A percentile compares a stretch with the other conserved stretches of the same genome.
Conservation (phyloP, 371 early-diverging fungal species). For the Mucor mucedo region DNA sequence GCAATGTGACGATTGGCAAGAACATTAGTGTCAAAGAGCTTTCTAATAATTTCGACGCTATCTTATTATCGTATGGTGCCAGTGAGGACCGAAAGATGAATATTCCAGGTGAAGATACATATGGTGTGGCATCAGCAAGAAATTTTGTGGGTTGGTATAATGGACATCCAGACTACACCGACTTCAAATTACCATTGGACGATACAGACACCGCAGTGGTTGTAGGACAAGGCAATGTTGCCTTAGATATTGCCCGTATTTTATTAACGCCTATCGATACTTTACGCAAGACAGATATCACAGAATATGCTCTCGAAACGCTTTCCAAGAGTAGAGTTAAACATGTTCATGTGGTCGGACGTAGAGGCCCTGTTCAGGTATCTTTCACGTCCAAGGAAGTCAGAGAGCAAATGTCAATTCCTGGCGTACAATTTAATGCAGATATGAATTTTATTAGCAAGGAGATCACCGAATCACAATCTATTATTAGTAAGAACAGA, state of each 20-base stretch:
- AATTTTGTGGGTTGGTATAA: conserved; percentile 97
- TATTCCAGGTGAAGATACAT: conserved; percentile 68
- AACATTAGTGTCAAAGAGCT: conserved; percentile 62
- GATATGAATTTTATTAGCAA: conserved; percentile 61
- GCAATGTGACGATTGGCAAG: conserved; percentile 74
- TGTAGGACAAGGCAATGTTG: conserved; percentile 97
- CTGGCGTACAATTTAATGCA: conserved; percentile 61
- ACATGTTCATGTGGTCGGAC: conserved; percentile 87
- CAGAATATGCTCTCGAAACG: conserved; percentile 75
- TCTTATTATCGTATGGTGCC: conserved; percentile 91
- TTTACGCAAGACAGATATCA: conserved; percentile 89
- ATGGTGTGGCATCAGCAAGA: conserved; percentile 79
- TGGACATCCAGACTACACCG: conserved; percentile 74
- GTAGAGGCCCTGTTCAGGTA: conserved; percentile 93
- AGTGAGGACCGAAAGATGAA: conserved; percentile 73
- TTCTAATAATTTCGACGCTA: conserved; percentile 71
- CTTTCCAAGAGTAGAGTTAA: conserved; percentile 73
- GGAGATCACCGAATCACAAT: conserved; percentile 41
- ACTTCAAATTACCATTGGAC: conserved; percentile 66
- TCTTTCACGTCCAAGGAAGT: conserved; percentile 95
- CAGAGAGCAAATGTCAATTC: conserved; percentile 89
- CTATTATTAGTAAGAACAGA: conserved; percentile 57
- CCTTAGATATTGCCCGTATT: conserved; percentile 92
- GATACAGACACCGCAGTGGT: conserved; percentile 78
- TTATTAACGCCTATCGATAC: conserved; percentile 77